These are phyloP conservation scores for Orbilia javanica DNA, from an alignment of 2,329 filamentous ascomycete species.

Conservation along the genomic window DNA sequence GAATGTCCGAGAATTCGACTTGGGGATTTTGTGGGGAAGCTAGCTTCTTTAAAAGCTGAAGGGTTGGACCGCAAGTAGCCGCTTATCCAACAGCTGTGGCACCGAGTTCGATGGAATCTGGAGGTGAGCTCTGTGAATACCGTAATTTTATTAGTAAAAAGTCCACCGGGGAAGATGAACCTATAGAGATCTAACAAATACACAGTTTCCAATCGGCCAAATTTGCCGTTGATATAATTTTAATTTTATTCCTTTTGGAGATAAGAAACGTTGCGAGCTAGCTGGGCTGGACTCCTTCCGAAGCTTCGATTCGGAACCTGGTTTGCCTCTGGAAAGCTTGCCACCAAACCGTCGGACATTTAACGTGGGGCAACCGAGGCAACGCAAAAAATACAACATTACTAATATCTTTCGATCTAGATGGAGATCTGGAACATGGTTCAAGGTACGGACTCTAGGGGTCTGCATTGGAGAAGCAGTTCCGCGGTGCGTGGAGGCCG, in stretches of 20 bases:
- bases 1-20: constrained; percentile 17
- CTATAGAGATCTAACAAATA: background rate
- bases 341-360: constrained; percentile 43
- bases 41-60: constrained; percentile 40
- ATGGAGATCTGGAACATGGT: background rate
- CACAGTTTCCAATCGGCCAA: background rate
- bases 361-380: constrained; percentile 39
- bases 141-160: constrained; percentile 13
- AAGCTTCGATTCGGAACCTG: constrained; percentile 21
- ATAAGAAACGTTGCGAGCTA: too few relatives aligned
- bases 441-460: too few relatives aligned
- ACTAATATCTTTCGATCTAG: background rate
- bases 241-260: background rate
- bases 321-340: constrained; percentile 2
- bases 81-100: constrained; percentile 25
- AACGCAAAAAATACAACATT: constrained; percentile 36
- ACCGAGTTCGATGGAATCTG: background rate
- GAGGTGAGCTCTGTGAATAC: constrained; percentile 31
- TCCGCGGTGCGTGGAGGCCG: background rate
- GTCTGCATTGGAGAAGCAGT: background rate
- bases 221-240: background rate
- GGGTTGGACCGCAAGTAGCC: constrained; percentile 54
- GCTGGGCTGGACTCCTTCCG: background rate
- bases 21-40: constrained; percentile 38
- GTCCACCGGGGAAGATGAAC: background rate